A percentile compares a stretch with the other conserved stretches of the same genome.
Conservation (phyloP, 345 rosid genomes). For the Odontarrhena argentea region DNA sequence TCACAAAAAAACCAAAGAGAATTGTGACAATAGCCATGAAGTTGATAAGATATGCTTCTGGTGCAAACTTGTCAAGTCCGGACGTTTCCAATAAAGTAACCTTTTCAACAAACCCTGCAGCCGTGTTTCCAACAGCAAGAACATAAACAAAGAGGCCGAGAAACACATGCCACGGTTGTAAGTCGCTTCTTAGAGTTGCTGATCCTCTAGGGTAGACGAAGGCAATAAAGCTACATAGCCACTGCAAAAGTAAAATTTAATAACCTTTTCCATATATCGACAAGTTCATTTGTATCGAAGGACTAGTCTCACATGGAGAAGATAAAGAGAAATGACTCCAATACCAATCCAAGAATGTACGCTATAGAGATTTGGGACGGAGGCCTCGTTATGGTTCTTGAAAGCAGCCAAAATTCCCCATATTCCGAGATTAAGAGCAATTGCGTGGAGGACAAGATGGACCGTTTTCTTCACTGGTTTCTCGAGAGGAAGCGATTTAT, state of each 20-base stretch:
- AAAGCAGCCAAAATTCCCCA: slow-evolving; percentile 69
- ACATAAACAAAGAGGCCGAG: slow-evolving; percentile 63
- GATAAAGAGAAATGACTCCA: slow-evolving; percentile 61
- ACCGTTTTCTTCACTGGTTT: slow-evolving; percentile 62
- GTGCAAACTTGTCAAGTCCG: slow-evolving; percentile 66
- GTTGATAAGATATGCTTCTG: slow-evolving; percentile 82
- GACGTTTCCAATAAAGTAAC: too few species aligned
- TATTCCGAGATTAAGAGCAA: slow-evolving; percentile 63
- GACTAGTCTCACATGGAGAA: slow-evolving; percentile 76
- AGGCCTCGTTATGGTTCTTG: slow-evolving; percentile 73
- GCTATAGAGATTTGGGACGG: slow-evolving; percentile 76
- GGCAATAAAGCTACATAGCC: slow-evolving; percentile 68
- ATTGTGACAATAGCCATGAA: slow-evolving; percentile 72
- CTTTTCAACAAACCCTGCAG: slow-evolving; percentile 63
- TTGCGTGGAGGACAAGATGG: slow-evolving; percentile 72
- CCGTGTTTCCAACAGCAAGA: slow-evolving; percentile 62
- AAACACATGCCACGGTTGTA: slow-evolving; percentile 75
- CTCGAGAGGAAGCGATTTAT: slow-evolving; percentile 61
- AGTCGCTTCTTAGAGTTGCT: slow-evolving; percentile 43
- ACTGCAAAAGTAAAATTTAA: slow-evolving; percentile 55
- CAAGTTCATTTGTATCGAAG: too few species aligned
- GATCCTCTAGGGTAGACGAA: slow-evolving; percentile 80
- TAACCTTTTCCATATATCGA: too few species aligned
- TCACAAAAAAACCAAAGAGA: slow-evolving; percentile 63
- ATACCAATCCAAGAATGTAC: slow-evolving; percentile 93